Evolutionary conservation across 345 rosid species (phyloP).

Genomic region (Salix viminalis): DNA sequence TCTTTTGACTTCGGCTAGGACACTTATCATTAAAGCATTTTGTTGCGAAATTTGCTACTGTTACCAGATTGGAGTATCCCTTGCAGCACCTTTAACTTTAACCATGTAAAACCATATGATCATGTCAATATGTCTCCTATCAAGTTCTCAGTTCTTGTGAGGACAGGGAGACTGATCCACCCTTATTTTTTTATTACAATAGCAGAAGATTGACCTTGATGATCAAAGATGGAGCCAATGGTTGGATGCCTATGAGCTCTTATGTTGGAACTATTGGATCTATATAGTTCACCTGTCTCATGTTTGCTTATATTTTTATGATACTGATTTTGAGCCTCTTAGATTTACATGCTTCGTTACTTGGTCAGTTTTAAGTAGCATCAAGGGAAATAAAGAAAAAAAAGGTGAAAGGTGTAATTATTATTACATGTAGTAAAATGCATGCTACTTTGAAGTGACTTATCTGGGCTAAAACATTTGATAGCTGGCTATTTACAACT

Average conservation of each 20-base stretch:
- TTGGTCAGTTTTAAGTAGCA: background rate
- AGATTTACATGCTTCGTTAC: background rate
- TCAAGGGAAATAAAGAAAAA: background rate
- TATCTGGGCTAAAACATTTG: background rate
- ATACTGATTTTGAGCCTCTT: background rate
- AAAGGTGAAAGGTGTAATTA: background rate
- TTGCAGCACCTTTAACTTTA: background rate
- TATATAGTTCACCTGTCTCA: background rate
- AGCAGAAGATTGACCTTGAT: background rate
- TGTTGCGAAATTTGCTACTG: background rate
- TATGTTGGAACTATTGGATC: background rate
- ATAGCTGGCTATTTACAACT: background rate
- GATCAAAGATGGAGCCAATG: background rate
- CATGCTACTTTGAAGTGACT: background rate
- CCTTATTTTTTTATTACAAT: background rate
- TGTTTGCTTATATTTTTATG: background rate
- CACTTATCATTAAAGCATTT: background rate
- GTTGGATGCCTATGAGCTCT: background rate
- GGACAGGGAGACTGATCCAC: background rate
- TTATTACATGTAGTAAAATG: background rate
- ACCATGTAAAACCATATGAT: background rate
- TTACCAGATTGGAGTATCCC: background rate
- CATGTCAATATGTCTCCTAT: background rate
- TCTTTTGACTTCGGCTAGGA: background rate
- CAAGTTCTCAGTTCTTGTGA: background rate